Base-by-base conservation (phyloP, 345 rosid species). In the Hevea brasiliensis region DNA sequence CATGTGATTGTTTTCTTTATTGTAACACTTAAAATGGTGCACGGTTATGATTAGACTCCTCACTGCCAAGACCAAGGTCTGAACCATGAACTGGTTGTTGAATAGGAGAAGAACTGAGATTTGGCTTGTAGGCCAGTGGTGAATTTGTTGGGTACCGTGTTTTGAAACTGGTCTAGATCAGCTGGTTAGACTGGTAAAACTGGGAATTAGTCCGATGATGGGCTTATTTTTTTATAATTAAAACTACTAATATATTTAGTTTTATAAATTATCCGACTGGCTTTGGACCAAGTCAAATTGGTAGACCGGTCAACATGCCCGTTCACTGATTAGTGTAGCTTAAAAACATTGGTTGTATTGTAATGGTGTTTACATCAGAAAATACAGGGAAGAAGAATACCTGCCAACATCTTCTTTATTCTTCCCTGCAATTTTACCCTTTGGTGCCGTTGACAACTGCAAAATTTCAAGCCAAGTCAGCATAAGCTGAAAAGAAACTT, bases 361-460 rank as follows among this genome's bases (percentile, higher is more conserved):
- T 18, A 55, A 47, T 6, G 12, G 14, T n/a, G 12, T 59, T 21
- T 21, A 40, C 50, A 54, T 53, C 47, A 18, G 13, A 60, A 54
- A 68, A n/a, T 15, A 26, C 13, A 26, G 14, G 32, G 44, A n/a
- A 61, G 65, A 61, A 72, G 50, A 50, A 72, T 83, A 94, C 99
- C 98, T 92, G 88, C 86, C 71, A 59, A 72, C 87, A 81, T 72
- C 84, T 73, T 82, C 94, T 26, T 85, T 76, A 42, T 81, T 85
- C 87, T 88, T 89, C 74, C 91, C 81, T 0, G 89, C 86, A 72
- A 92, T 87, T 83, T 79, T 90, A 55, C 89, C 90, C 80, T 85
- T 92, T 58, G 98, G 99, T 78, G 92, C 98, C 1, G 96, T 66
- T 67, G 99, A 84, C 74, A 94, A 80, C 99, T 94, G 83, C 61